Evolutionary conservation across 305 asterid genomes (phyloP).

Genomic region (Fraxinus xanthoxyloides): DNA sequence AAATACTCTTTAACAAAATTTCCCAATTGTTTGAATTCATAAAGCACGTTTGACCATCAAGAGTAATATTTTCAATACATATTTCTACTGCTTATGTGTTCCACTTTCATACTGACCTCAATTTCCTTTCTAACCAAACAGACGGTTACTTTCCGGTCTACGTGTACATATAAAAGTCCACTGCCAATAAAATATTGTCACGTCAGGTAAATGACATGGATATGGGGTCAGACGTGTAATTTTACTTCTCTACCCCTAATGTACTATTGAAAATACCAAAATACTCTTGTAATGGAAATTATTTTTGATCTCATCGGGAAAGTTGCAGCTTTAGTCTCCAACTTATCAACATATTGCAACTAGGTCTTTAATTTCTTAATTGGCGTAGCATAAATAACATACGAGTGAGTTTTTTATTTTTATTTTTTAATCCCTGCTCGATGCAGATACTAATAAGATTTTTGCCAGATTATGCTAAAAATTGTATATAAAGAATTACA

Average conservation of each 20-base stretch:
- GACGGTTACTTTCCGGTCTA: background rate
- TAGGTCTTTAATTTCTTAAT: background rate
- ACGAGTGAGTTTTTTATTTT: background rate
- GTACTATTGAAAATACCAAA: background rate
- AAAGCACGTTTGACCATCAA: background rate
- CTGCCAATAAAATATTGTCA: slow-evolving; percentile 7
- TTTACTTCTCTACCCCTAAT: background rate
- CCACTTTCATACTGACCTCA: background rate
- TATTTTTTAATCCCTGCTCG: background rate
- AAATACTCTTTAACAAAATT: background rate
- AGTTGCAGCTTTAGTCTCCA: background rate
- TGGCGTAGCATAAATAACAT: background rate
- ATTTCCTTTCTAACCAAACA: background rate
- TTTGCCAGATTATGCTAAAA: background rate
- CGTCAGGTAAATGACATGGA: background rate
- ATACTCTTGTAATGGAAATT: background rate
- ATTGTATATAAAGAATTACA: too few species aligned
- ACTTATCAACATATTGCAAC: background rate
- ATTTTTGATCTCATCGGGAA: background rate
- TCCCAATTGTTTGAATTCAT: background rate
- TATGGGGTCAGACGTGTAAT: background rate
- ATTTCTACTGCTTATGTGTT: background rate
- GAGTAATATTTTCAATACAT: background rate
- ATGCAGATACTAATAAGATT: background rate
- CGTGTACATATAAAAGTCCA: background rate